Conservation (phyloP, 2,329 filamentous ascomycete genomes). For the Lachnellula suecica region DNA sequence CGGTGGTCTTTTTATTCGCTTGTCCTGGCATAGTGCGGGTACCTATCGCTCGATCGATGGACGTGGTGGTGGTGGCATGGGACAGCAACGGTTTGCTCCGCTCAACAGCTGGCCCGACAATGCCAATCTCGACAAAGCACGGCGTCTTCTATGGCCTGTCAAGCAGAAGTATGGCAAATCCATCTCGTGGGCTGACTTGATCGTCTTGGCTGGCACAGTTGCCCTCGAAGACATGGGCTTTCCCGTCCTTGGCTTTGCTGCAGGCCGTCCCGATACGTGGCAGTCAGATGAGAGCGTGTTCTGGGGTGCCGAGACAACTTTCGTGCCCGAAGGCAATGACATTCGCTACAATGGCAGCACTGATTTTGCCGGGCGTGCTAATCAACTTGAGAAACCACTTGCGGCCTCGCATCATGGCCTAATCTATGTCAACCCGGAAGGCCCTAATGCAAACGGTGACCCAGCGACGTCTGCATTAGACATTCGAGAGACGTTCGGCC, state of each 20-base stretch:
- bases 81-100: conserved; percentile 60
- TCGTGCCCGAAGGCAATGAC: conserved; percentile 35
- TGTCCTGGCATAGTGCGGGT: conserved; percentile 62
- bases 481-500: conserved; percentile 57
- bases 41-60: conserved; percentile 60
- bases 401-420: conserved; percentile 59
- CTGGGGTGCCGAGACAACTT: conserved; percentile 54
- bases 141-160: conserved; percentile 59
- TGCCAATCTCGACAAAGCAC: conserved; percentile 59
- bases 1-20: conserved; percentile 58
- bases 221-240: conserved; percentile 60
- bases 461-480: conserved; percentile 53
- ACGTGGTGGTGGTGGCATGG: conserved; percentile 56
- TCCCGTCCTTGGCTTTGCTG: conserved; percentile 55
- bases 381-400: conserved; percentile 46
- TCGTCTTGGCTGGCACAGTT: conserved; percentile 57
- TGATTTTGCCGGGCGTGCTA: conserved; percentile 17
- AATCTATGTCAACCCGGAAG: conserved; percentile 63
- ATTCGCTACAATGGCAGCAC: conserved; percentile 51
- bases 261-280: conserved; percentile 56
- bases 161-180: conserved; percentile 64
- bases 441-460: conserved; percentile 56
- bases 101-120: conserved; percentile 65
- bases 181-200: conserved; percentile 61
- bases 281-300: conserved; percentile 61